phyloP scores from a whole-genome alignment of 1,284 basidiomycete species.

The Sporisorium graminicola region DNA sequence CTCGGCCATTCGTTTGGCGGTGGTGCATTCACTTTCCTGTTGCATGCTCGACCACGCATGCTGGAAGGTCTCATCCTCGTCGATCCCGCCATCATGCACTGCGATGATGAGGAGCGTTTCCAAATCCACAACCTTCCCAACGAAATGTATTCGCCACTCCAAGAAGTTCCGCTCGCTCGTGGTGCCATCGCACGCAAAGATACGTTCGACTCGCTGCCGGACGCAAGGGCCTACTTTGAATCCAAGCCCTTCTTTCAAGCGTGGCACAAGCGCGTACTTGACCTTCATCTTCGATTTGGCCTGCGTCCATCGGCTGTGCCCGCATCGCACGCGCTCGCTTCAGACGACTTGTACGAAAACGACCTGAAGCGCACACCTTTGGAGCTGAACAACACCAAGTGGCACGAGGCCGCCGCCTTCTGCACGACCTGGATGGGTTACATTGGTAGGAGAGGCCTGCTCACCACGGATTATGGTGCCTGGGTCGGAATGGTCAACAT shows the following conservation, averaged over 20 bases:
- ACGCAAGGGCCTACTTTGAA: constrained; percentile 70
- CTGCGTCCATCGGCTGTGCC: constrained; percentile 68
- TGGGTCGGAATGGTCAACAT: constrained; percentile 43
- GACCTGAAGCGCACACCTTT: constrained; percentile 34
- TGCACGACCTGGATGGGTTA: constrained; percentile 36
- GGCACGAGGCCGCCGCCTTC: constrained; percentile 63
- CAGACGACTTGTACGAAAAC: constrained; percentile 35
- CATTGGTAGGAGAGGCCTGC: constrained; percentile 26
- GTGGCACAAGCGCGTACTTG: constrained; percentile 81
- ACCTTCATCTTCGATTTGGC: constrained; percentile 78
- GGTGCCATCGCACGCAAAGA: constrained; percentile 77
- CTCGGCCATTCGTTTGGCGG: constrained; percentile 81
- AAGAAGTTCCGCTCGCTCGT: constrained; percentile 58
- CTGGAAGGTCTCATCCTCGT: constrained; percentile 82
- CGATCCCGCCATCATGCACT: constrained; percentile 79
- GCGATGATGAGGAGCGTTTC: constrained; percentile 42
- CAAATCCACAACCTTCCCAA: constrained; percentile 25
- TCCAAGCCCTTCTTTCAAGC: constrained; percentile 78
- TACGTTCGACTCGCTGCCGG: constrained; percentile 74
- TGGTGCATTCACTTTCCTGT: constrained; percentile 73
- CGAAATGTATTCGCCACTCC: constrained; percentile 8
- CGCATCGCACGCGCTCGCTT: constrained; percentile 14
- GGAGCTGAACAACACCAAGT: constrained; percentile 59
- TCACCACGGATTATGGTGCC: constrained; percentile 21
- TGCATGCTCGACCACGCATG: constrained; percentile 76